Base-by-base conservation (phyloP, 129 eudicot species). In the Scalesia atractyloides region DNA sequence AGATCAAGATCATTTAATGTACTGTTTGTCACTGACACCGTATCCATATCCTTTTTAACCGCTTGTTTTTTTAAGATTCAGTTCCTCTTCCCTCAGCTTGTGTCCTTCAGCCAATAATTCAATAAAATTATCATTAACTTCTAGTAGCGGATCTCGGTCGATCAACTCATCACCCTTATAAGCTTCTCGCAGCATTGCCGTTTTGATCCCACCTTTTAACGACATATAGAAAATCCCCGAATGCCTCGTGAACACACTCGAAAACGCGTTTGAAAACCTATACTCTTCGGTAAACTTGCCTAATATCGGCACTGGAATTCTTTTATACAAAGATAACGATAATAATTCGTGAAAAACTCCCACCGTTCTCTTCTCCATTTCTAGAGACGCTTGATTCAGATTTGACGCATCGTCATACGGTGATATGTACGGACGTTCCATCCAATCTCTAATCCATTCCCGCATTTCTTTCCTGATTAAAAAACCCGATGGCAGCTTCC, bases 391-490 rank as follows among this genome's bases (percentile, higher is more conserved):
- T 50, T 77, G 89, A 41, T 86, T 88, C 73, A 95, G 70, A 52
- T 68, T 47, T 3, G 90, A 86, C 2, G 81, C 91, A 78, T 89
- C 90, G 9, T 81, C 89, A 49, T 89, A 92, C 0, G 96, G 98
- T 3, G 91, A 89, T 34, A 89, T 72, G 73, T 89, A 92, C 0
- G 95, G 95, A 41, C 88, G 76, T 75, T 89, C 96, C 85, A 85
- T 81, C 98, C 96, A 89, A 82, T 89, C 97, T 84, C 96, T 81
- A 62, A 88, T 82, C 96, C 98, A 92, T 73, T 92, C 98, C 75
- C 91, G 76, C 91, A 89, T 87, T 59, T 89, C 95, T 79, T 89
- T 92, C 86, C 71, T 87, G 3, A 86, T 74, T 14, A 64, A 73
- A 73, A 89, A 86, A n/a, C 98, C 91, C 0, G 76, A 52, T 0